A percentile compares a stretch with the other conserved stretches of the same genome.
phyloP scores from a whole-genome alignment of 352 stramenopile species.

The Phytophthora hybrid region DNA sequence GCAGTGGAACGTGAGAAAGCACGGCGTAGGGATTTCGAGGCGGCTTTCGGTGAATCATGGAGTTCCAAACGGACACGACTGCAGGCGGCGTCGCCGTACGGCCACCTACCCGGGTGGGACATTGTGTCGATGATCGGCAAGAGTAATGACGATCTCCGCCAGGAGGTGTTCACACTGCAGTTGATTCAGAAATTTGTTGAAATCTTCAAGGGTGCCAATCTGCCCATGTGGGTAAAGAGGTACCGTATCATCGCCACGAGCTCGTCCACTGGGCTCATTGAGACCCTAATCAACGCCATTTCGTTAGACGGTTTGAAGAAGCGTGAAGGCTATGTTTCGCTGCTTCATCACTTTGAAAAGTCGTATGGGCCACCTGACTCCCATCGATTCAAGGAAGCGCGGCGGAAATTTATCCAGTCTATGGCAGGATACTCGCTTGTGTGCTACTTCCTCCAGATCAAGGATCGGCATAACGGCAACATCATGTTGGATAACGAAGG shows the following conservation, averaged over 20 bases:
- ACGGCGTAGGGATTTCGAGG: conserved; percentile 80
- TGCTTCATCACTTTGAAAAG: conserved; percentile 96
- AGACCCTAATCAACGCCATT: conserved; percentile 97
- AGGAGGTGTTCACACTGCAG: conserved; percentile 99
- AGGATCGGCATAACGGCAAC: conserved; percentile 99
- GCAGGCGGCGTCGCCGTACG: conserved; percentile 87
- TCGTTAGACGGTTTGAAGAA: conserved; percentile 99
- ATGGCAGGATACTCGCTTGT: conserved; percentile 99
- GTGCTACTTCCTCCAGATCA: conserved; percentile 98
- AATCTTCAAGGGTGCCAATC: conserved; percentile 95
- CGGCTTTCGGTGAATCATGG: conserved; percentile 97
- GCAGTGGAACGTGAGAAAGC: conserved; percentile 86
- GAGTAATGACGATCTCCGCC: conserved; percentile 98
- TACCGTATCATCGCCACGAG: conserved; percentile 98
- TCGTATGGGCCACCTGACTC: conserved; percentile 93
- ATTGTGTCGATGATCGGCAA: conserved; percentile 98
- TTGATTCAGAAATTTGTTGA: conserved; percentile 98
- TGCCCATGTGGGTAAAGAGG: conserved; percentile 96
- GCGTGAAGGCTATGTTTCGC: conserved; percentile 93
- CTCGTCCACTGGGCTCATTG: conserved; percentile 96
- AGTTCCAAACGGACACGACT: conserved; percentile 94
- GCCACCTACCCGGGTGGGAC: conserved; percentile 92
- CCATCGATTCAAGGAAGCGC: conserved; percentile 91
- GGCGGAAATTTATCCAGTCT: conserved; percentile 96
- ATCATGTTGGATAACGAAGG: conserved; percentile 99